Evolutionary conservation across 2,329 filamentous ascomycete genomes (phyloP).

Genomic region (Fusarium sp.): DNA sequence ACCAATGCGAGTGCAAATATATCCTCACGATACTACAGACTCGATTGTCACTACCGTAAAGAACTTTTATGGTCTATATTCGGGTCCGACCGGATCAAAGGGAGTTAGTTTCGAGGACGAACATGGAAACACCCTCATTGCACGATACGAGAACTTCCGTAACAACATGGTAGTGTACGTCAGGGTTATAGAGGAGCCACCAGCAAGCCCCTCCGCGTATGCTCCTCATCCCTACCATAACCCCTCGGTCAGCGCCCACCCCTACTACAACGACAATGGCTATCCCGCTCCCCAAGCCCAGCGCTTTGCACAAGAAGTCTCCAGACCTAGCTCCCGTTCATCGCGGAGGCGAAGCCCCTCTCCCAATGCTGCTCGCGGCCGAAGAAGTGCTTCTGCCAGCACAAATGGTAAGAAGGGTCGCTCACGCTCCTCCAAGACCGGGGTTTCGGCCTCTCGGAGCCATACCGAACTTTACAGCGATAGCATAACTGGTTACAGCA

Average conservation of each 20-base stretch:
- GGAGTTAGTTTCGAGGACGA: constrained; percentile 97
- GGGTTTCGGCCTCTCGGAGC: constrained; percentile 56
- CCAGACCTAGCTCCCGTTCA: constrained; percentile 74
- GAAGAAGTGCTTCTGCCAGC: constrained; percentile 78
- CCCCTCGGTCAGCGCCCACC: constrained; percentile 60
- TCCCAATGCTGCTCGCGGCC: constrained; percentile 71
- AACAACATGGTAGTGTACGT: constrained; percentile 95
- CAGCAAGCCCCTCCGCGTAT: constrained; percentile 55
- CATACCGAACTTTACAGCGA: constrained; percentile 72
- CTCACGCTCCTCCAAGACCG: constrained; percentile 75
- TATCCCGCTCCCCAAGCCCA: constrained; percentile 58
- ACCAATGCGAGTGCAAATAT: constrained; percentile 90
- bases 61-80: constrained; percentile 98
- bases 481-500: constrained; percentile 79
- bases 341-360: constrained; percentile 83
- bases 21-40: constrained; percentile 93
- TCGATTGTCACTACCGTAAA: constrained; percentile 98
- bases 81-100: constrained; percentile 71
- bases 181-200: constrained; percentile 75
- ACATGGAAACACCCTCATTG: constrained; percentile 88
- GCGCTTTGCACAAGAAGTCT: constrained; percentile 67
- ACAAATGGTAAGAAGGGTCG: constrained; percentile 71
- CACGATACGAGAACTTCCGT: constrained; percentile 93
- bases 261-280: constrained; percentile 63
- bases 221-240: constrained; percentile 64